Percentiles rank a stretch among this genome's conserved stretches.
phyloP scores from a whole-genome alignment of 805 yeast genomes.

The Metschnikowia borealis region DNA sequence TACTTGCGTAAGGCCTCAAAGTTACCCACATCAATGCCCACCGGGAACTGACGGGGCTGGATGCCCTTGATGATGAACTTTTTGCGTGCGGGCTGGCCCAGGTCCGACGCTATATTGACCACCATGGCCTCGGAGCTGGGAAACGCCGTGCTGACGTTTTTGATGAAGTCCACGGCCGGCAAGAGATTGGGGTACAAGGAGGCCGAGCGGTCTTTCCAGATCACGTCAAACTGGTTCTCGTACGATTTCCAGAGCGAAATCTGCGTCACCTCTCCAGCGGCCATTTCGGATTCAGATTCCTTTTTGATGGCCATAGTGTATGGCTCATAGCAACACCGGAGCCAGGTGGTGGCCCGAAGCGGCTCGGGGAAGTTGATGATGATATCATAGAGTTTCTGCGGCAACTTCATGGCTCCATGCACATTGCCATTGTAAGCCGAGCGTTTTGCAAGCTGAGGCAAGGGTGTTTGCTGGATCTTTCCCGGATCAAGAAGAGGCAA shows the following conservation, averaged over 20 bases:
- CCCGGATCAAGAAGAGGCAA: constrained; percentile 35
- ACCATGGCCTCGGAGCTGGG: constrained; percentile 92
- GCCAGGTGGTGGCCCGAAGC: constrained; percentile 88
- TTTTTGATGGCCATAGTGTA: constrained; percentile 28
- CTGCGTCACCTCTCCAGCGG: constrained; percentile 82
- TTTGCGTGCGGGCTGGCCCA: constrained; percentile 47
- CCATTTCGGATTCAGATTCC: constrained; percentile 17
- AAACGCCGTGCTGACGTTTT: constrained; percentile 87
- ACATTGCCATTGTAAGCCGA: constrained; percentile 52
- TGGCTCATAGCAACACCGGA: constrained; percentile 86
- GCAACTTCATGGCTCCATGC: constrained; percentile 56
- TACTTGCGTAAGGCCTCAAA: constrained; percentile 36
- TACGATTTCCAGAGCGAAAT: constrained; percentile 94
- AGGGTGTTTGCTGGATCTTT: constrained; percentile 20
- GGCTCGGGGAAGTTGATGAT: constrained; percentile 76
- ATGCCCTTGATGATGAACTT: constrained; percentile 92
- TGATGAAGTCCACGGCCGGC: constrained; percentile 95
- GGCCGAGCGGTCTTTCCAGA: constrained; percentile 41
- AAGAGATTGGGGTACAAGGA: constrained; percentile 42
- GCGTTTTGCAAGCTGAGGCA: constrained; percentile 45
- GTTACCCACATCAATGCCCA: constrained; percentile 41
- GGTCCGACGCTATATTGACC: constrained; percentile 46
- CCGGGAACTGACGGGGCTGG: constrained; percentile 70
- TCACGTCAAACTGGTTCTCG: constrained; percentile 76
- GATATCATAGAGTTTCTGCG: constrained; percentile 52